Conservation (phyloP, 179 eudicot genomes). For the Sideroxylon spinosum region DNA sequence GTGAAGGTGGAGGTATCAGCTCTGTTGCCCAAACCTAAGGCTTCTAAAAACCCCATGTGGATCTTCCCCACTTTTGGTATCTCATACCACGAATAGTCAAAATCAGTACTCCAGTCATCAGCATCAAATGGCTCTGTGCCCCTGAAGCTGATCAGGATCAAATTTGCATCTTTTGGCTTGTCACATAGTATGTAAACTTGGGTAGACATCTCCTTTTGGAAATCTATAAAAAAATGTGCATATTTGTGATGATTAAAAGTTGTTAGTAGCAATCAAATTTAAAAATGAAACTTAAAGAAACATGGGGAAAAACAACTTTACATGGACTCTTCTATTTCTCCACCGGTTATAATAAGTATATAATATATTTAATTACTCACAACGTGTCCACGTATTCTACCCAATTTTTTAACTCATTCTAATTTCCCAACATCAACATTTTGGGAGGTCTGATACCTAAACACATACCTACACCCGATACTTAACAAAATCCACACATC, state of each 20-base stretch:
- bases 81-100: constrained; percentile 87
- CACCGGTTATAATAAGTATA: too few relatives aligned
- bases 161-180: constrained; percentile 57
- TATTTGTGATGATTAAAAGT: background rate
- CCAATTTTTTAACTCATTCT: too few relatives aligned
- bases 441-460: too few relatives aligned
- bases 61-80: constrained; percentile 66
- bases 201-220: constrained; percentile 60
- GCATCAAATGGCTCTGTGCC: constrained; percentile 89
- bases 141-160: constrained; percentile 76
- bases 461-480: too few relatives aligned
- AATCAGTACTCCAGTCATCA: constrained; percentile 86
- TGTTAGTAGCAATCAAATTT: too few relatives aligned
- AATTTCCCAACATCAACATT: too few relatives aligned
- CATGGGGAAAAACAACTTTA: background rate
- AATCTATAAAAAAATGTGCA: constrained; percentile 38
- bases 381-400: too few relatives aligned
- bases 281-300: background rate
- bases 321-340: too few relatives aligned
- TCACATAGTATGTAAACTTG: constrained; percentile 73
- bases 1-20: constrained; percentile 40
- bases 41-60: constrained; percentile 86
- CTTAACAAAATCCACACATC: background rate
- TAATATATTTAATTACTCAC: too few relatives aligned
- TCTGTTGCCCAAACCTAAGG: constrained; percentile 78